Conservation (phyloP, 1,284 basidiomycete genomes). For the Irpex sp. region DNA sequence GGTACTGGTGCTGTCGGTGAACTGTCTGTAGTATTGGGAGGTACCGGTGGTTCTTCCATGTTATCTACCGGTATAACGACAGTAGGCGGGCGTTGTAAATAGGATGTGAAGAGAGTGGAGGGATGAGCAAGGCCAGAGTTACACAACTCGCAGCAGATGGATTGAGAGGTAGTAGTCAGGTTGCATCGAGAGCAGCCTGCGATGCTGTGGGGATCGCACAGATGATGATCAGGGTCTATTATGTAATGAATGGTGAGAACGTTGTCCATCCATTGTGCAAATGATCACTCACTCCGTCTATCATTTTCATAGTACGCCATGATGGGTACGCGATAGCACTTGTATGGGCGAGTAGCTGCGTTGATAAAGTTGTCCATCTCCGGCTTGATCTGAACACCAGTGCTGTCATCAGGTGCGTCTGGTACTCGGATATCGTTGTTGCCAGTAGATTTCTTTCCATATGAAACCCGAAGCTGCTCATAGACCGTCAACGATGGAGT, state of each 20-base stretch:
- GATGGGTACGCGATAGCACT: neutral
- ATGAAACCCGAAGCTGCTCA: neutral
- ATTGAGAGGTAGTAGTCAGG: neutral
- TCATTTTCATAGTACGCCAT: conserved; percentile 6
- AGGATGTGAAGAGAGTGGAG: neutral
- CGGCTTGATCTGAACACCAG: neutral
- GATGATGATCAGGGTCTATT: neutral
- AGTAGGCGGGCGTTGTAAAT: too few relatives aligned
- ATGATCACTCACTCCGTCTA: neutral
- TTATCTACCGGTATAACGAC: too few relatives aligned
- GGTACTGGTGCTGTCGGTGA: too few relatives aligned
- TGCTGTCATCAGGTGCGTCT: too few relatives aligned
- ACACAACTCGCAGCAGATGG: conserved; percentile 3
- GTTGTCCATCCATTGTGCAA: neutral
- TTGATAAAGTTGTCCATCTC: neutral
- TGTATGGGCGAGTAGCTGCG: neutral
- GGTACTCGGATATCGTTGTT: too few relatives aligned
- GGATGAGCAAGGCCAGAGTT: neutral
- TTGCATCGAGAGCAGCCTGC: neutral
- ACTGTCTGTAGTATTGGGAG: neutral
- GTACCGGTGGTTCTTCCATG: too few relatives aligned
- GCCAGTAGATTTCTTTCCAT: too few relatives aligned
- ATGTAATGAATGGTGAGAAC: neutral
- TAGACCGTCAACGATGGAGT: neutral
- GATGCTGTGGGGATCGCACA: neutral